phyloP scores from a whole-genome alignment of 139 green algal species.

The Picochlorum sp. region DNA sequence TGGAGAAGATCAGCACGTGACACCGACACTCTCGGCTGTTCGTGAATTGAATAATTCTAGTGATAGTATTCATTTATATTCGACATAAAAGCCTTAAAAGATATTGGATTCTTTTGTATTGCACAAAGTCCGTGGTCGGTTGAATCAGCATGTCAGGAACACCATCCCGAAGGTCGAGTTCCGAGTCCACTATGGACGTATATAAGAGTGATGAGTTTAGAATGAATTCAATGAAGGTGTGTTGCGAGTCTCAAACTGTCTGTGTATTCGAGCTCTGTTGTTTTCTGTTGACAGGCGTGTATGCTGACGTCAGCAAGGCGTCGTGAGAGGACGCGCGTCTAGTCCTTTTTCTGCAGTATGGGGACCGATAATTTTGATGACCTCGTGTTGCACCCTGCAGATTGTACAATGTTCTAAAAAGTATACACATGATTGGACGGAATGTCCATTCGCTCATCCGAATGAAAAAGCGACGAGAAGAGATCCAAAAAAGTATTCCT shows the following conservation, averaged over 20 bases:
- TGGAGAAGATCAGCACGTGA: too few species aligned
- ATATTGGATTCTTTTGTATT: too few species aligned
- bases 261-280: not conserved
- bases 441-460: slow-evolving; percentile 86
- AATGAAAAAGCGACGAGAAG: slow-evolving; percentile 85
- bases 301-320: not conserved
- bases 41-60: too few species aligned
- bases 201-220: slow-evolving; percentile 66
- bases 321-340: not conserved
- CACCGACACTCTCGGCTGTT: too few species aligned
- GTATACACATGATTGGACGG: slow-evolving; percentile 58
- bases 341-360: too few species aligned
- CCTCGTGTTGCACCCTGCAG: slow-evolving; percentile 19
- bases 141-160: too few species aligned
- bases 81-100: too few species aligned
- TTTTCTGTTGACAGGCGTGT: not conserved
- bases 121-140: too few species aligned
- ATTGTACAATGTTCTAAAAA: slow-evolving; percentile 67
- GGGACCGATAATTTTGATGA: not conserved
- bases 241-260: not conserved
- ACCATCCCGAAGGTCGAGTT: too few species aligned
- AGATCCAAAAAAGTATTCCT: slow-evolving; percentile 70
- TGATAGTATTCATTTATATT: too few species aligned
- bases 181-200: not conserved
- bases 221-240: slow-evolving; percentile 72